Percentiles rank a stretch among this genome's conserved stretches.
Conservation (phyloP, 2,329 filamentous ascomycete species). For the Fusarium succisae region DNA sequence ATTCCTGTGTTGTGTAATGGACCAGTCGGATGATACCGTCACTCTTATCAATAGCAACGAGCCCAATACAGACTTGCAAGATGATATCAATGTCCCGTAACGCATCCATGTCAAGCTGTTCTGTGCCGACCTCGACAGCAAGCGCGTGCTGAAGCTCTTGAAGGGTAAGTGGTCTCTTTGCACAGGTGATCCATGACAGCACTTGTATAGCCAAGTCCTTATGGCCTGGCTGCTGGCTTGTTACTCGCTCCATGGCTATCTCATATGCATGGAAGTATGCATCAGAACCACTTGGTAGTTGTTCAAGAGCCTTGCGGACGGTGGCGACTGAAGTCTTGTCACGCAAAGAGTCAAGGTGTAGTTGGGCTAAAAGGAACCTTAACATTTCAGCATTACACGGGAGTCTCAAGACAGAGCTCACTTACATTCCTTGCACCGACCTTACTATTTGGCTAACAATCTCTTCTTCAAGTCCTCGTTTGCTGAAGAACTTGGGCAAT, state of each 20-base stretch:
- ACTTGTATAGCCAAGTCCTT: slow-evolving; percentile 48
- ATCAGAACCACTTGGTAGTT: slow-evolving; percentile 37
- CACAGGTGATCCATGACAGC: slow-evolving; percentile 52
- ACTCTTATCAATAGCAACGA: slow-evolving; percentile 52
- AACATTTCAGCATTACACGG: no score
- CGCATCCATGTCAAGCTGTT: slow-evolving; percentile 47
- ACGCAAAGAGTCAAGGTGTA: slow-evolving; percentile 12
- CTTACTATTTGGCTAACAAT: not conserved
- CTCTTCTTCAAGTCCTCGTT: no score
- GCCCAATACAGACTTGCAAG: slow-evolving; percentile 51
- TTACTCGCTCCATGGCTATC: slow-evolving; percentile 53
- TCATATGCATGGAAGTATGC: slow-evolving; percentile 51
- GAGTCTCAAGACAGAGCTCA: accelerated
- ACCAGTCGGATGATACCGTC: slow-evolving; percentile 52
- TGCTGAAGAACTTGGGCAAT: not conserved
- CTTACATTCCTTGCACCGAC: slow-evolving; percentile 32
- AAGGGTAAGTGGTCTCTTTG: slow-evolving; percentile 45
- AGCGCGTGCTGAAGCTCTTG: slow-evolving; percentile 54
- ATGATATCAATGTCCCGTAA: slow-evolving; percentile 45
- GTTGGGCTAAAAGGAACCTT: slow-evolving; percentile 26
- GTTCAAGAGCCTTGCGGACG: slow-evolving; percentile 45
- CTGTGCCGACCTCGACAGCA: slow-evolving; percentile 42
- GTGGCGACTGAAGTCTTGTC: not conserved
- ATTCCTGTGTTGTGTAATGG: slow-evolving; percentile 57
- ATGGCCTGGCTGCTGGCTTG: slow-evolving; percentile 45